Base-by-base conservation (phyloP, 345 rosid species). In the Xanthoceras sorbifolium region DNA sequence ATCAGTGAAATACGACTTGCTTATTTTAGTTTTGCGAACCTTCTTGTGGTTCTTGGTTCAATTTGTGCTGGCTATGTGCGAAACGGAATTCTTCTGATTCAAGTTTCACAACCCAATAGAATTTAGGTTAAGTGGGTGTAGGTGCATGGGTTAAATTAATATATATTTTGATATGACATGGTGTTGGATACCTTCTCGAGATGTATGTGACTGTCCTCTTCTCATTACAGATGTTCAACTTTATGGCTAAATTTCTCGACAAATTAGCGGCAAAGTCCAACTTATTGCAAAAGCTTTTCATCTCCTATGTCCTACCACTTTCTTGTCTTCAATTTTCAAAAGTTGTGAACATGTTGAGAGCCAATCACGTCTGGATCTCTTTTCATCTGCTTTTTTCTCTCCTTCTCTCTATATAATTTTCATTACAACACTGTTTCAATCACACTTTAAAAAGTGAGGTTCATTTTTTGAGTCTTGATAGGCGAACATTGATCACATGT, bases 221-320 rank as follows among this genome's bases (percentile, higher is more conserved):
- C 52, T 74, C 79, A 79, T 74, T 59, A 48, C 71, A 28, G 40
- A n/a, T 75, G 78, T 29, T 72, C 76, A 63, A 23, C 78, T 78
- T 84, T 78, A 63, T 76, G 72, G 23, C 9, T 64, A 78, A 69
- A 11, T 61, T 32, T 42, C 12, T 23, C 64, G 72, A 65, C 77
- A 72, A 36, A n/a, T 6, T 29, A 50, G 57, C 11, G 65, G 74
- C 32, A 73, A 79, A 74, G 78, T 82, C 85, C 67, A 72, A 42
- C 40, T 66, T 65, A 60, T 44, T 57, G 44, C 34, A 34, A 64
- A 68, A 6, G 48, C 14, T 38, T 52, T 78, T 52, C 23, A 1
- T 14, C 0, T 8, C 15, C n/a, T 42, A 22, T 55, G 77, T 40
- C 80, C 80, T 62, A 57, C 76, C 82, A 78, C 75, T 71, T 63